Base-by-base conservation (phyloP, 345 rosid genomes). In the Noccaea bulbosa region DNA sequence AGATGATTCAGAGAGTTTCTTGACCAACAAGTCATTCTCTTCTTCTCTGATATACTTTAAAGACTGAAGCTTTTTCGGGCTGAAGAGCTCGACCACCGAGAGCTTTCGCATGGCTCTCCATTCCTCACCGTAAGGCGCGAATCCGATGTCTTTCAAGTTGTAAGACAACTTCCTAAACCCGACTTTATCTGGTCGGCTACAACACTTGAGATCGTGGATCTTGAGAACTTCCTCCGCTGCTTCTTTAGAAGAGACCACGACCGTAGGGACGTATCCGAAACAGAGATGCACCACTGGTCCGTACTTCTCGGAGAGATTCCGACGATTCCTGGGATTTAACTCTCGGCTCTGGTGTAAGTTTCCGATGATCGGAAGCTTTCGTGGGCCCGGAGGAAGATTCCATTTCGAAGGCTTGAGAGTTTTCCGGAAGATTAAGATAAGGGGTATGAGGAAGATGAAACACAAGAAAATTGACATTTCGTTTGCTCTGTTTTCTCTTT, bases 91-190 rank as follows among this genome's bases (percentile, higher is more conserved):
- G n/a, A 43, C 5, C 15, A 64, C 63, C 17, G 46, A 20, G 41
- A 72, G 70, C 48, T 79, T 82, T 1, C 79, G 39, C 17, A 61
- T 22, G 41, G 65, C 75, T 8, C 39, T 82, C 81, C 77, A 73
- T 17, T 76, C 67, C 5, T 76, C 71, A 44, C 79, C 71, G 15
- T 76, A 76, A 7, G 81, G 83, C 5, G 70, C 57, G 39, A 82
- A 82, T 0, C 64, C 77, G 2, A 72, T 56, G 71, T 41, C 71
- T 65, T 55, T 46, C 15, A 2, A 37, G 32, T 43, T 61, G 65
- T 79, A 79, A 7, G 75, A 27, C 53, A 70, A 17, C 16, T 1
- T 72, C 44, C 58, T 39, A 1, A 45, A 40, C 41, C 77, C 76
- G 24, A 27, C 38, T 0, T 70, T 54, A 17, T 45, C 40, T 32